Base-by-base conservation (phyloP, 2,329 filamentous ascomycete species). In the Phyllosticta citrichinensis region DNA sequence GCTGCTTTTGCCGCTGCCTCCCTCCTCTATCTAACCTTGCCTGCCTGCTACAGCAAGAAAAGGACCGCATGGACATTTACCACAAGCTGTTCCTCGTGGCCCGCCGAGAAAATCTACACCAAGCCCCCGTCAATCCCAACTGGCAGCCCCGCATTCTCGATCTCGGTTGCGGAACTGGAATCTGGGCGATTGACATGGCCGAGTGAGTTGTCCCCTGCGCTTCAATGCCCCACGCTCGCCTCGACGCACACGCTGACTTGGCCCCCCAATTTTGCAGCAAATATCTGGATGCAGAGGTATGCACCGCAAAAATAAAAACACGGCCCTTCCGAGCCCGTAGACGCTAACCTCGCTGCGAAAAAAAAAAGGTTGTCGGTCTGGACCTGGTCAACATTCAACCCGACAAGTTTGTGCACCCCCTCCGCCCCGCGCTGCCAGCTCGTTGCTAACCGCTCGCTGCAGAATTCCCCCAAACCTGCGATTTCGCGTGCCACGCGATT, bases 121-220 rank as follows among this genome's bases (percentile, higher is more conserved):
- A 73, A 70, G 74, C 79, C 63, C 76, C 78, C 47, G 70, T 79
- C 56, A 68, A 73, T 63, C 65, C 74, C 62, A 55, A 12, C 24
- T 69, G 67, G 4, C 73, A 74, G 60, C 75, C 76, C 62, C 78
- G 81, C 63, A 81, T 86, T 63, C 76, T 86, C 60, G 84, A 85
- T 67, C 69, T 96, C 59, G 93, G 91, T 52, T 92, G 88, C 64
- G 93, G 92, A 20, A 96, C 91, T 0, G 91, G 91, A 50, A 93
- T 96, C 63, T 97, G 93, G 93, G 84, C 88, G 51, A 89, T 95
- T 67, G 88, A 93, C 66, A 87, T 96, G 75, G 88, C 88, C 64
- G 86, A 88, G 82, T 90, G 78, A 76, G 84, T 76, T 19, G 50
- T 24, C 47, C n/a, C 17, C 24, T 24, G 5, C 19, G 25, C 11